phyloP scores from a whole-genome alignment of 2,329 filamentous ascomycete species.

The Coniochaeta prunicola region DNA sequence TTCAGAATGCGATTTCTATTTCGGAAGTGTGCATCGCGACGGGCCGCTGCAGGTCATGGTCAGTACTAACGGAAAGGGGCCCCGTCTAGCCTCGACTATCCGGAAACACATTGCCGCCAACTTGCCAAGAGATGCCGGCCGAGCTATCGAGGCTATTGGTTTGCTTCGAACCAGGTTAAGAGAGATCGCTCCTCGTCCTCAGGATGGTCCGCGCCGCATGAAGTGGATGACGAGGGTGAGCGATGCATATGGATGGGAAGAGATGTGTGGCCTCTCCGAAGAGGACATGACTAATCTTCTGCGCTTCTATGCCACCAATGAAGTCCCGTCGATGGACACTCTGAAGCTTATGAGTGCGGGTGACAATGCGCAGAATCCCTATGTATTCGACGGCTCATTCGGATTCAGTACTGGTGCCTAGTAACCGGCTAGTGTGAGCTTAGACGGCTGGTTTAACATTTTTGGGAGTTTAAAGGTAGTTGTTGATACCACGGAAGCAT shows the following conservation, averaged over 20 bases:
- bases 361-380: constrained; percentile 35
- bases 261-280: constrained; percentile 75
- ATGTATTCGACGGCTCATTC: constrained; percentile 52
- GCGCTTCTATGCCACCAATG: constrained; percentile 56
- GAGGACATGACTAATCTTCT: constrained; percentile 81
- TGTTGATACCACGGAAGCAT: background rate
- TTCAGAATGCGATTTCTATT: constrained; percentile 97
- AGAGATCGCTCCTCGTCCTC: constrained; percentile 61
- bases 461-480: background rate
- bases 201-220: constrained; percentile 84
- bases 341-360: constrained; percentile 47
- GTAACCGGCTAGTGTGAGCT: background rate
- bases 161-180: constrained; percentile 71
- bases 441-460: background rate
- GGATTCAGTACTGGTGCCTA: constrained; percentile 46
- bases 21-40: constrained; percentile 90
- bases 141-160: constrained; percentile 80
- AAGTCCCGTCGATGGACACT: constrained; percentile 48
- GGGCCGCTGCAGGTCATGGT: constrained; percentile 98
- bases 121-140: constrained; percentile 73
- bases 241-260: constrained; percentile 76
- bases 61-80: constrained; percentile 94
- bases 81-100: constrained; percentile 81
- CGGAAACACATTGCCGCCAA: constrained; percentile 70
- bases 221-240: constrained; percentile 92